Base-by-base conservation (phyloP, 129 eudicot species). In the Artemisia tridentata region DNA sequence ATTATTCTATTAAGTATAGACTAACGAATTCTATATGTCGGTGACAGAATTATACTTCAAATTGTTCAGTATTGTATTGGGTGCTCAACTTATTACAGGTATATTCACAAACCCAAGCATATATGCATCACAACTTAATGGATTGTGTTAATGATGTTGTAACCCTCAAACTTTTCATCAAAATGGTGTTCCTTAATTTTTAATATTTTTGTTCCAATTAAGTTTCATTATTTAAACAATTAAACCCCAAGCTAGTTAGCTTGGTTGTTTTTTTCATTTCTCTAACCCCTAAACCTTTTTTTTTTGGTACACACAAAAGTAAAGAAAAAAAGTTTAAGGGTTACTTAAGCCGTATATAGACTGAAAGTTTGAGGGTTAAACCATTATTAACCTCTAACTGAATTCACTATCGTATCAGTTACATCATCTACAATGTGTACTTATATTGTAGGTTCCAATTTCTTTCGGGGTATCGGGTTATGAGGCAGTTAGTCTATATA, bases 61-160 rank as follows among this genome's bases (percentile, higher is more conserved):
- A 86, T 77, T 93, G 98, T 73, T 81, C 98, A 52, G 14, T 72
- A 61, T 41, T 20, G 78, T 93, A 93, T 80, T 93, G 98, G 98
- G 87, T 85, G 71, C 81, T 93, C 64, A 93, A 93, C 79, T 82
- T 93, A 67, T 59, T 84, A 19, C 98, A 93, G 96, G 98, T 89
- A 81, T 38, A 49, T 63, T 53, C 51, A 5, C 61, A 55, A 0
- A 5, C 51, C 2, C 11, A 38, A 63, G 50, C 14, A 34, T n/a
- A 63, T 62, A 7, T 62, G 21, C 67, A 56, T 18, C 10, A 19
- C 10, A 8, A 17, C 31, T 21, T 27, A 21, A 7, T 38, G 45
- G 45, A 38, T 38, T 38, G 45, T 38, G 45, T 38, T 6, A 38
- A 7, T 27, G 8, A 38, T 38, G 11, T 7, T 38, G 45, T 7